Conservation (phyloP, 2,329 filamentous ascomycete species). For the Claviceps africana region DNA sequence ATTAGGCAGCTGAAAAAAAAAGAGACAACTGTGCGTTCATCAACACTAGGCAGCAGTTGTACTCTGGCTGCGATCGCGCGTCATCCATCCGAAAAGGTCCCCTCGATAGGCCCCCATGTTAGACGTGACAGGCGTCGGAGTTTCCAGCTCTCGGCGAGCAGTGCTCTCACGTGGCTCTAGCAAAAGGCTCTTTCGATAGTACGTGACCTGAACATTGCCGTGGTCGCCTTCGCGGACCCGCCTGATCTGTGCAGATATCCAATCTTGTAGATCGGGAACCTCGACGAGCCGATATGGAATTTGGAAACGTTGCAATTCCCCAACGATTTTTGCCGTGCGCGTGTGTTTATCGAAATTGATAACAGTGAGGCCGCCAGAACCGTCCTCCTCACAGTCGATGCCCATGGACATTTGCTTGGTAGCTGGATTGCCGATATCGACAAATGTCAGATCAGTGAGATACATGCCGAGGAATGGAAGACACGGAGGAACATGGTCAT, state of each 20-base stretch:
- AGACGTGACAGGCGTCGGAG: slow-evolving; percentile 16
- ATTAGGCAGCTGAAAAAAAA: not conserved
- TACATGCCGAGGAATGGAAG: slow-evolving; percentile 94
- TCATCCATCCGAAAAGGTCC: slow-evolving; percentile 39
- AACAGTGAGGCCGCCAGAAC: slow-evolving; percentile 55
- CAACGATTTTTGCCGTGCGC: slow-evolving; percentile 88
- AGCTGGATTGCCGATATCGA: slow-evolving; percentile 83
- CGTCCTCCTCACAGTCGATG: slow-evolving; percentile 40
- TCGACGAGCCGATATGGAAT: slow-evolving; percentile 76
- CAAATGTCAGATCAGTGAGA: slow-evolving; percentile 88
- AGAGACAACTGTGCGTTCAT: not conserved
- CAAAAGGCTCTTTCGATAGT: slow-evolving; percentile 71
- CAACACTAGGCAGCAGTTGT: slow-evolving; percentile 11
- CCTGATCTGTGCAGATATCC: slow-evolving; percentile 71
- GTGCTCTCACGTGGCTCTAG: slow-evolving; percentile 59
- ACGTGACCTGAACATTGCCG: slow-evolving; percentile 43
- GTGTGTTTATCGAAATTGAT: slow-evolving; percentile 98
- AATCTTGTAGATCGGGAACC: slow-evolving; percentile 80
- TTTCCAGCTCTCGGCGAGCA: slow-evolving; percentile 20
- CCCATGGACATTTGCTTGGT: slow-evolving; percentile 54
- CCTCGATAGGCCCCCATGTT: slow-evolving; percentile 18
- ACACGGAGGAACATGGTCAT: slow-evolving; percentile 79
- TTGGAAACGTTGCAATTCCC: slow-evolving; percentile 90
- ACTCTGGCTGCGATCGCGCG: slow-evolving; percentile 28
- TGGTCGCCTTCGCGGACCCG: slow-evolving; percentile 52